phyloP scores from a whole-genome alignment of 2,329 filamentous ascomycete genomes.

The Incumbomyces lentus region DNA sequence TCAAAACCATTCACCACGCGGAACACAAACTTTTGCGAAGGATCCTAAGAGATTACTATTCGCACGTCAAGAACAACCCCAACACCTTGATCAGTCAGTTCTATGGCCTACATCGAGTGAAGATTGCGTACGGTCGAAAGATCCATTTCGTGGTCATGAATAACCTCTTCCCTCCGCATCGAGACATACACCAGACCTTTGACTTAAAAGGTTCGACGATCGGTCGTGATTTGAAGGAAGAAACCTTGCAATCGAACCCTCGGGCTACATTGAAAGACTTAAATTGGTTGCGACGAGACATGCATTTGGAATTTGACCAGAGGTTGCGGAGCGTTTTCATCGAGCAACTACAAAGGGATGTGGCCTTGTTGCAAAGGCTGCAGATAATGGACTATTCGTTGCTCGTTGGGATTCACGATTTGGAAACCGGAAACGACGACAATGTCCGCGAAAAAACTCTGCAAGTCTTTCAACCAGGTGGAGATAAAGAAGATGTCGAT shows the following conservation, averaged over 20 bases:
- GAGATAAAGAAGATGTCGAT: constrained; percentile 54
- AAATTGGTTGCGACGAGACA: constrained; percentile 83
- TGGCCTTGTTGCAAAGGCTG: constrained; percentile 71
- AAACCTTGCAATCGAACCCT: constrained; percentile 77
- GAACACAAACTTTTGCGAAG: constrained; percentile 49
- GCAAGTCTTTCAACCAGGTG: constrained; percentile 85
- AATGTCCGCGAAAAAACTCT: constrained; percentile 83
- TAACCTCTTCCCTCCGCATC: constrained; percentile 93
- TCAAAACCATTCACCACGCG: constrained; percentile 96
- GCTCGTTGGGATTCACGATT: constrained; percentile 85
- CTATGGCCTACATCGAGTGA: constrained; percentile 92
- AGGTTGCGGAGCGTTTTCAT: constrained; percentile 81
- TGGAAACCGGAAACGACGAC: constrained; percentile 85
- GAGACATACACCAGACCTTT: constrained; percentile 94
- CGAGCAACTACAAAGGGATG: constrained; percentile 78
- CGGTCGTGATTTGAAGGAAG: constrained; percentile 81
- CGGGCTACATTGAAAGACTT: constrained; percentile 90
- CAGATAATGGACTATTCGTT: constrained; percentile 99
- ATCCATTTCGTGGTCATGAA: constrained; percentile 99
- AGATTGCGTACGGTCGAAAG: constrained; percentile 95
- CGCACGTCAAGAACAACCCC: constrained; percentile 83
- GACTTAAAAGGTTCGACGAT: constrained; percentile 95
- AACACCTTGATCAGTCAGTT: constrained; percentile 97
- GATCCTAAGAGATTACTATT: constrained; percentile 74
- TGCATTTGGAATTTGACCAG: constrained; percentile 78